A percentile compares a stretch with the other conserved stretches of the same genome.
These are phyloP conservation scores for Venturia asperata DNA, from an alignment of 2,329 filamentous ascomycete genomes.

Conservation along the genomic window DNA sequence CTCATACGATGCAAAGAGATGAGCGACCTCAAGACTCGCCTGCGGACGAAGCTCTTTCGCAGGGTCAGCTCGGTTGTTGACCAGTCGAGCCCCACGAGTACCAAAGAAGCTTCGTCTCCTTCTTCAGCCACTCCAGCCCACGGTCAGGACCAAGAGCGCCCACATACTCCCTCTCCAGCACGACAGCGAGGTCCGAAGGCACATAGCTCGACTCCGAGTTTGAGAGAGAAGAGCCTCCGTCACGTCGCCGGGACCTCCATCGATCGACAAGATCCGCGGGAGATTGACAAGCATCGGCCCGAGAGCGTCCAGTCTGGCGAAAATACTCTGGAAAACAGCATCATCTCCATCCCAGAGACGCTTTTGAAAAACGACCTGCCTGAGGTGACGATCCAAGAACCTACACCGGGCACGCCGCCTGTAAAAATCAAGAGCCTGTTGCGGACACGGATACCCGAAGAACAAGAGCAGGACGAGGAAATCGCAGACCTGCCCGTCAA, in stretches of 20 bases:
- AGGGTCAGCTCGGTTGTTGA: background rate
- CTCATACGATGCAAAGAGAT: constrained; percentile 1
- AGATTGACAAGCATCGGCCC: constrained; percentile 13
- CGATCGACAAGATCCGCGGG: constrained; percentile 4
- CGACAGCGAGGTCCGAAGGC: background rate
- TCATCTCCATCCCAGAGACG: background rate
- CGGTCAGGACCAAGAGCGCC: background rate
- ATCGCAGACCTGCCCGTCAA: background rate
- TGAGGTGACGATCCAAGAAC: constrained; percentile 13
- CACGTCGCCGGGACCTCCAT: background rate
- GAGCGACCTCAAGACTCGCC: background rate
- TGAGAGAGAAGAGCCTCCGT: constrained; percentile 2
- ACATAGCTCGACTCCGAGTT: background rate
- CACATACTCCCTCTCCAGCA: background rate
- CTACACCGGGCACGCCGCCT: constrained; percentile 8
- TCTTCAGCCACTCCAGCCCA: background rate
- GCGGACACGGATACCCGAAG: constrained; percentile 3
- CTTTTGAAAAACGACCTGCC: background rate
- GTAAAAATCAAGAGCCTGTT: constrained; percentile 1
- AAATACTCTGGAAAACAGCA: constrained; percentile 6
- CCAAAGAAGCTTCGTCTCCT: constrained; percentile 3
- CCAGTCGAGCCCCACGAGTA: background rate
- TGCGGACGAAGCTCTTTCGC: constrained; percentile 13
- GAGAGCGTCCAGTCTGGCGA: background rate
- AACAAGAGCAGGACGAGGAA: constrained; percentile 4